A percentile compares a stretch with the other conserved stretches of the same genome.
Conservation (phyloP, 2,329 filamentous ascomycete genomes). For the Rhinocladiella similis region DNA sequence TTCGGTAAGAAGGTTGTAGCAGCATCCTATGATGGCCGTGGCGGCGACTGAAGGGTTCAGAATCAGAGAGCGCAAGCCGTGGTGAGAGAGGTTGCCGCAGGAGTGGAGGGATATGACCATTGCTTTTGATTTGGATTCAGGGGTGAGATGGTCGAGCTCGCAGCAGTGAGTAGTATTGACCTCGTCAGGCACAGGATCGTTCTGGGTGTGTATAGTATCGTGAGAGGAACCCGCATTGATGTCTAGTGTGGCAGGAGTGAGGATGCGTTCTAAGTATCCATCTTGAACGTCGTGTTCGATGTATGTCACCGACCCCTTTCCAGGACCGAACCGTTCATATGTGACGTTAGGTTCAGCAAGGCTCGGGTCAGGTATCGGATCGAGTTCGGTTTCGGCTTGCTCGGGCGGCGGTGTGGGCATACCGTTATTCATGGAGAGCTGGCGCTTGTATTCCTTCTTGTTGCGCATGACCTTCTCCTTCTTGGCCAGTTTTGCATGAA, state of each 20-base stretch:
- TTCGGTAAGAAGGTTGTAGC: slow-evolving; percentile 95
- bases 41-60: slow-evolving; percentile 81
- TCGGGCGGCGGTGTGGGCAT: slow-evolving; percentile 10
- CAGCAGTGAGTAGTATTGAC: not conserved
- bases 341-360: not conserved
- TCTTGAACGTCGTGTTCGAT: slow-evolving; percentile 47
- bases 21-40: slow-evolving; percentile 96
- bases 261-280: slow-evolving; percentile 39
- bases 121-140: slow-evolving; percentile 15
- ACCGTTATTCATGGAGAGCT: slow-evolving; percentile 11
- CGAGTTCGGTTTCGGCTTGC: not conserved
- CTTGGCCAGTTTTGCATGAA: slow-evolving; percentile 74
- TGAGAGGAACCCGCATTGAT: no score
- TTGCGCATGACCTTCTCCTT: slow-evolving; percentile 75
- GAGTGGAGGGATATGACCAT: slow-evolving; percentile 97
- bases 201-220: not conserved
- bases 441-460: slow-evolving; percentile 61
- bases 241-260: slow-evolving; percentile 31
- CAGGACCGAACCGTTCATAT: slow-evolving; percentile 1
- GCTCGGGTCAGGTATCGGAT: slow-evolving; percentile 4
- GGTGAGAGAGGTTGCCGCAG: slow-evolving; percentile 95
- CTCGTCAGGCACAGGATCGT: not conserved
- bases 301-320: slow-evolving; percentile 40
- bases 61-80: slow-evolving; percentile 81
- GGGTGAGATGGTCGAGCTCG: not conserved